Conservation (phyloP, 768 basidiomycete species). For the Russula sp. region DNA sequence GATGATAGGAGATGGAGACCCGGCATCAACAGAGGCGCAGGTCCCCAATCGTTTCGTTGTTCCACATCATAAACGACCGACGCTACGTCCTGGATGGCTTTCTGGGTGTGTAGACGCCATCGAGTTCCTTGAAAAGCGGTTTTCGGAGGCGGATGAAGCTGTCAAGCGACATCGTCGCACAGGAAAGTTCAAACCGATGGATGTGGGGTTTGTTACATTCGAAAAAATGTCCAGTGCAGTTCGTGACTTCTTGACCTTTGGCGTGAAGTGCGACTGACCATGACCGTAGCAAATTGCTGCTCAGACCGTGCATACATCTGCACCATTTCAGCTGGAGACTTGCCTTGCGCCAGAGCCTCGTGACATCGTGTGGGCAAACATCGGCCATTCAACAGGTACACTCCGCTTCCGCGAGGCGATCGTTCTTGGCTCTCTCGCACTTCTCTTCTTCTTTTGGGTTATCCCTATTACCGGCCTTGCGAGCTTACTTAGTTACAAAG, state of each 20-base stretch:
- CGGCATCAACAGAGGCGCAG: slow-evolving; percentile 46
- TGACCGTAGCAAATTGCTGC: slow-evolving; percentile 70
- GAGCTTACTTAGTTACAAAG: slow-evolving; percentile 81
- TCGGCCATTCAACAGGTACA: slow-evolving; percentile 55
- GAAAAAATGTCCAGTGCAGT: slow-evolving; percentile 93
- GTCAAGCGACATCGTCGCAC: slow-evolving; percentile 65
- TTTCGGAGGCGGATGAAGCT: slow-evolving; percentile 73
- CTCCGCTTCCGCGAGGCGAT: slow-evolving; percentile 62
- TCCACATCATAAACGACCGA: slow-evolving; percentile 71
- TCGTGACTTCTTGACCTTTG: slow-evolving; percentile 25
- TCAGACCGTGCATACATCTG: slow-evolving; percentile 71
- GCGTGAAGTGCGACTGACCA: not conserved
- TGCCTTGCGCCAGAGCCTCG: slow-evolving; percentile 86
- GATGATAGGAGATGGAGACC: slow-evolving; percentile 41
- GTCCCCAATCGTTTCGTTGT: slow-evolving; percentile 50
- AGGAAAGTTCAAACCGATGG: slow-evolving; percentile 75
- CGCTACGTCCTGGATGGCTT: slow-evolving; percentile 68
- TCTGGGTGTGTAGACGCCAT: slow-evolving; percentile 77
- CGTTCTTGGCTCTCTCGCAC: slow-evolving; percentile 57
- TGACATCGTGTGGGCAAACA: slow-evolving; percentile 92
- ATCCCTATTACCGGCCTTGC: slow-evolving; percentile 87
- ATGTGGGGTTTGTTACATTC: slow-evolving; percentile 91
- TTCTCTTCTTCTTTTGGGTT: slow-evolving; percentile 87
- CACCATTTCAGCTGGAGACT: slow-evolving; percentile 59
- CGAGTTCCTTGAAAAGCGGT: slow-evolving; percentile 76